Evolutionary conservation across 306 rosid genomes (phyloP), one percentile per base, ranked within the genome.

Genomic region (Prunus kanzakura): DNA sequence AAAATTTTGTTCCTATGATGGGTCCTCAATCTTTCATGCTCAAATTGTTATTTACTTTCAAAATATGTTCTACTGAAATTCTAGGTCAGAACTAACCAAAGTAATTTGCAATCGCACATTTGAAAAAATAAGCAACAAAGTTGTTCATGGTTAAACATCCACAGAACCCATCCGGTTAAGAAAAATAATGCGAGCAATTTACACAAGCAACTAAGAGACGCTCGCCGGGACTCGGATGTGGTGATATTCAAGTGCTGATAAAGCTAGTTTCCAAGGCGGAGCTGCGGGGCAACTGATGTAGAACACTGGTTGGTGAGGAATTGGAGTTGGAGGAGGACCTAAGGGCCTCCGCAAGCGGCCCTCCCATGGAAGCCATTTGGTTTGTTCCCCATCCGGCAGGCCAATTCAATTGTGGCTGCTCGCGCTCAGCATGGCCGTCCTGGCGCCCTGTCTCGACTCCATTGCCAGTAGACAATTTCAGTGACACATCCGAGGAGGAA

Each of bases 261-360:
- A 83, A 84, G 88, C 86, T 87, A 46, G 92, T 82, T 82, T 89
- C 82, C 16, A 90, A 82, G 67, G 62, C 88, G 30, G 90, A 72
- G 61, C 78, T 60, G 56, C 93, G 93, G 23, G 88, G 87, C 86
- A 91, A 76, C 79, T 87, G 93, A 81, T 89, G 97, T 22, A 96
- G 80, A 60, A 92, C 98, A 58, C 96, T 92, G 1, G 97, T 96
- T 0, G 97, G 99, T 9, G 97, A 91, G 3, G 97, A 88, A 70
- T 87, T 82, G 60, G 96, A 74, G 49, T 86, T 83, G 3, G 98
- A 80, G 2, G 98, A 80, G 15, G 99, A 96, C 64, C 94, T 87
- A 14, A 96, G 86, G 15, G 96, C 99, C 77, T 96, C 99, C 0
- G 98, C 99, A 22, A 96, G 96, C 54, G 98, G 99, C 12, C 98